Percentiles rank a stretch among this genome's conserved stretches.
phyloP scores from a whole-genome alignment of 805 yeast species.

The Spathaspora sp. region DNA sequence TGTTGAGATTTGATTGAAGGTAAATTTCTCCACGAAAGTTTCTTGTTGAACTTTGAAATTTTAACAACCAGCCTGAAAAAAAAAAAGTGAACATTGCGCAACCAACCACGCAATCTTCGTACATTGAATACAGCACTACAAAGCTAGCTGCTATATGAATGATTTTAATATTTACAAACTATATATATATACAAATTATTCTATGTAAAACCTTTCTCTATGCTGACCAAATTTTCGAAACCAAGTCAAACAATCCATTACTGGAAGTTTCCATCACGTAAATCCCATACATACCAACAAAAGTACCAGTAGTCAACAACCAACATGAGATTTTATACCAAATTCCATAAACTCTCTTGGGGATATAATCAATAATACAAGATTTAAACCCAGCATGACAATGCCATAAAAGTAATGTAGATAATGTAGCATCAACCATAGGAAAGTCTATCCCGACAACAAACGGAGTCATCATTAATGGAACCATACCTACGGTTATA shows the following conservation, averaged over 20 bases:
- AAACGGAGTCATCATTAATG: conserved; percentile 73
- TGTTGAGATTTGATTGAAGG: background rate
- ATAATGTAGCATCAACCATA: conserved; percentile 66
- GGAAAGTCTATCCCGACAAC: conserved; percentile 70
- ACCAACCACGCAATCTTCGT: background rate
- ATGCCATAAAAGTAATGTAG: conserved; percentile 68
- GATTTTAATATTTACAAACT: background rate
- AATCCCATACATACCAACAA: conserved; percentile 70
- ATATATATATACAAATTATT: background rate
- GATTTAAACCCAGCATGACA: conserved; percentile 83
- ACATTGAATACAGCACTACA: background rate
- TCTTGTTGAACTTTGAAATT: background rate
- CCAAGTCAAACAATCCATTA: conserved; percentile 70
- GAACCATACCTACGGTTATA: conserved; percentile 68
- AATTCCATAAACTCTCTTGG: conserved; percentile 76
- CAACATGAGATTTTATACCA: conserved; percentile 68
- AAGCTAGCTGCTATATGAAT: too few species aligned
- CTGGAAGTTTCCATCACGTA: conserved; percentile 78
- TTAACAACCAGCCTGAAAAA: background rate
- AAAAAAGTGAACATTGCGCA: background rate
- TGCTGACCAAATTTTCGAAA: conserved; percentile 61
- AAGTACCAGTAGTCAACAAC: conserved; percentile 69
- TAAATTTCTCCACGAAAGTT: background rate
- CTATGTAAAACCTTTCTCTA: conserved; percentile 6
- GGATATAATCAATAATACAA: conserved; percentile 91